These are phyloP conservation scores for Trichosanthes cucumerina DNA, from an alignment of 306 rosid species.

Conservation along the genomic window DNA sequence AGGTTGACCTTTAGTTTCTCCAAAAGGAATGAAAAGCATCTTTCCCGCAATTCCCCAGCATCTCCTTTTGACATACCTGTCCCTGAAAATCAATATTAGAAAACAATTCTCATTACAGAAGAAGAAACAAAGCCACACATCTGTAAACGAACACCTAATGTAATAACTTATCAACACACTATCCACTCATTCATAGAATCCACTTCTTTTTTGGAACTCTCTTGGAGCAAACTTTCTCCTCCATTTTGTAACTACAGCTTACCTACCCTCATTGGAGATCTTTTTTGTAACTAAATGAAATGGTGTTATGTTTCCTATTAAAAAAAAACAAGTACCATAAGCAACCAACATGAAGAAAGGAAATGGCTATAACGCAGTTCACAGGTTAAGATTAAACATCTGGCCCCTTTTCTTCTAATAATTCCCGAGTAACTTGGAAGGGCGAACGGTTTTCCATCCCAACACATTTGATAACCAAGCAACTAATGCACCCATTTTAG, in stretches of 20 bases:
- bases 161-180: background rate
- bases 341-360: background rate
- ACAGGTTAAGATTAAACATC: background rate
- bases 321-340: background rate
- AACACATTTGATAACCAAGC: background rate
- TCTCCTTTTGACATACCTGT: conserved; percentile 59
- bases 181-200: too few species aligned
- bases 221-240: too few species aligned
- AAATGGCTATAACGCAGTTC: background rate
- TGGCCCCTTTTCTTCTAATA: background rate
- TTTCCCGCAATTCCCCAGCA: conserved; percentile 46
- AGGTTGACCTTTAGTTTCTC: conserved; percentile 37
- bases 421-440: background rate
- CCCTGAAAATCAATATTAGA: conserved; percentile 36
- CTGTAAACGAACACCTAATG: background rate
- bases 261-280: too few species aligned
- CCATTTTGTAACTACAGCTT: too few species aligned
- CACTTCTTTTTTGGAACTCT: too few species aligned
- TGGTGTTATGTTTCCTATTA: too few species aligned
- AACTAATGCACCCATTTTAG: background rate
- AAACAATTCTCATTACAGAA: background rate
- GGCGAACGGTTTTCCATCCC: background rate
- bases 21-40: conserved; percentile 46
- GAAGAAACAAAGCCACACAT: background rate
- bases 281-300: too few species aligned